Conservation (phyloP, 768 basidiomycete species). For the Pisolithus orientalis region DNA sequence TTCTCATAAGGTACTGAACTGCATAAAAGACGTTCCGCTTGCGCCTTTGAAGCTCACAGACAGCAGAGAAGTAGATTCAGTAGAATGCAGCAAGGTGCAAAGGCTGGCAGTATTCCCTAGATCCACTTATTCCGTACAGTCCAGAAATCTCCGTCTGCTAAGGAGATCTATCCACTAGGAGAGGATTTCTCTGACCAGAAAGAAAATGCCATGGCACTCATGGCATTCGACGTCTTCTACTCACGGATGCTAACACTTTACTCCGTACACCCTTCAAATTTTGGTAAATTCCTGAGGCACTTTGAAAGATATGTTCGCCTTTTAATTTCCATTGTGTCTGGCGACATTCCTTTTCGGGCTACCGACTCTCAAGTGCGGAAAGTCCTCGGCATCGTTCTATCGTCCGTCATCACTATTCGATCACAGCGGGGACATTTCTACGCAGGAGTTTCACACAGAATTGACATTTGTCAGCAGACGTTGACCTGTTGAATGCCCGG, state of each 20-base stretch:
- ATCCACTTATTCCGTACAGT: background rate
- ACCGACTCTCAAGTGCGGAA: background rate
- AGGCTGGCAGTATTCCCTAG: background rate
- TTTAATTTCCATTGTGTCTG: conserved; percentile 33
- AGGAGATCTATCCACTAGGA: too few relatives aligned
- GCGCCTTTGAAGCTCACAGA: conserved; percentile 1
- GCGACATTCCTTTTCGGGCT: conserved; percentile 25
- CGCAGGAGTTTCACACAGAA: background rate
- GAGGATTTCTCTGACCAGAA: too few relatives aligned
- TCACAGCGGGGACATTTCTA: background rate
- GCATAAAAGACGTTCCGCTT: conserved; percentile 21
- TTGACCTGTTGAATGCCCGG: background rate
- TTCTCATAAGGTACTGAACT: conserved; percentile 3
- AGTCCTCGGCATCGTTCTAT: background rate
- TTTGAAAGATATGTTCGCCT: conserved; percentile 18
- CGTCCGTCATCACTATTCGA: background rate
- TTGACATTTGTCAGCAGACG: background rate
- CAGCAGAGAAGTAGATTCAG: background rate
- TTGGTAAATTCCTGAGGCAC: conserved; percentile 19
- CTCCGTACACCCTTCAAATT: too few relatives aligned
- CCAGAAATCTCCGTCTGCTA: background rate
- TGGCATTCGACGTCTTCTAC: too few relatives aligned
- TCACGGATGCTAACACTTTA: too few relatives aligned
- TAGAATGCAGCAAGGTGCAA: too few relatives aligned
- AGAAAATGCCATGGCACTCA: too few relatives aligned